Evolutionary conservation across 352 stramenopile genomes (phyloP), one percentile per base, ranked within the genome.

Genomic region (Blastocystis sp.): DNA sequence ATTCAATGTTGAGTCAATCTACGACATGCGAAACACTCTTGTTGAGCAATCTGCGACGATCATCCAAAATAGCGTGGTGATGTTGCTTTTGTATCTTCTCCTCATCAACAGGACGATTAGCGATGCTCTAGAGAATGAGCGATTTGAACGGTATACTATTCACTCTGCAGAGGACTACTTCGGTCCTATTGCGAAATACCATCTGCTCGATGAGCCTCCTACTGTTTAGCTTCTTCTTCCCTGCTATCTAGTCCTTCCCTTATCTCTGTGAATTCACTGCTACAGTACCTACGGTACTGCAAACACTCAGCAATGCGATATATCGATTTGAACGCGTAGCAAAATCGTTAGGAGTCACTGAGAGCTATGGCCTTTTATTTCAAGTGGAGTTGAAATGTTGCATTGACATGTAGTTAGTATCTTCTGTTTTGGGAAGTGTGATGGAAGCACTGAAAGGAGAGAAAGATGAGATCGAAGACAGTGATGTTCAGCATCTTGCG

Each of bases 1-100:
- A 9, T 85, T 85, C 50, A 85, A 85, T 30, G 73, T 85, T 11
- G 73, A 85, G 30, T 66, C 53, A 20, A 65, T 85, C n/a, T 85
- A 85, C 41, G 73, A 85, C 2, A 85, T 85, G 73, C 47, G 73
- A 24, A 5, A 6, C 0, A 37, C 30, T 16, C 50, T 85, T 18
- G 73, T 85, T 7, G 73, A 85, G 30, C 73, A 85, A 55, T 66
- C 45, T 18, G 54, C 68, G 18, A 55, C 45, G 4, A 85, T 85
- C n/a, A 85, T 85, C 26, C 65, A 85, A 43, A 41, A 26, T 26
- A 39, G 43, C 0, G 73, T 85, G n/a, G 30, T 85, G 20, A 68
- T 43, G 73, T 85, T 43, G 26, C 24, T 37, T 7, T 43, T 6
- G n/a, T 18, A 1, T 18, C 9, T 7, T 11, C 53, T 20, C 8